phyloP scores from a whole-genome alignment of 1,139 yeast genomes.

The Taphrina flavorubra region DNA sequence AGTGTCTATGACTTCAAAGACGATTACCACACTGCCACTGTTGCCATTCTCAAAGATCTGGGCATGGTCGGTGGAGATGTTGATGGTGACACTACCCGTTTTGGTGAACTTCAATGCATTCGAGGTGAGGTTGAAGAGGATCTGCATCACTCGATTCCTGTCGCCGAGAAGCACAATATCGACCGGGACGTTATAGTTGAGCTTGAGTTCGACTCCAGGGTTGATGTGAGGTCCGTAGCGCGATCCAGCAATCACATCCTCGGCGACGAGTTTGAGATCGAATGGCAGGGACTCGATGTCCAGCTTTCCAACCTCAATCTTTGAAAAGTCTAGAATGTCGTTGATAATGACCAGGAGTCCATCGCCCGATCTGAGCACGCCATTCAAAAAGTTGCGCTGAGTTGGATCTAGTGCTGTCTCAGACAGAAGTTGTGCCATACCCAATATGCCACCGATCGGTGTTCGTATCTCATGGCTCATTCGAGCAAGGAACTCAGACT shows the following conservation, averaged over 20 bases:
- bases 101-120: conserved; percentile 65
- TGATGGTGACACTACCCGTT: conserved; percentile 59
- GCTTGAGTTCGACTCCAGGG: conserved; percentile 7
- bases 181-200: conserved; percentile 13
- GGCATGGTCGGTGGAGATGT: conserved; percentile 47
- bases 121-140: conserved; percentile 62
- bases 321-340: conserved; percentile 86
- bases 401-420: conserved; percentile 87
- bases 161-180: conserved; percentile 41
- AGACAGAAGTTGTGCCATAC: conserved; percentile 86
- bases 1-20: conserved; percentile 58
- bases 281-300: conserved; percentile 23
- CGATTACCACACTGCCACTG: conserved; percentile 9
- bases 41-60: conserved; percentile 5
- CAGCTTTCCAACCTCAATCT: conserved; percentile 61
- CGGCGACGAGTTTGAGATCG: conserved; percentile 21
- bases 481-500: conserved; percentile 86
- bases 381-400: conserved; percentile 86
- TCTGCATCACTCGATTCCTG: conserved; percentile 53
- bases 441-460: conserved; percentile 90
- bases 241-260: conserved; percentile 31
- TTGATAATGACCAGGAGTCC: conserved; percentile 83
- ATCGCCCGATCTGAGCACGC: conserved; percentile 84
- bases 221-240: conserved; percentile 27
- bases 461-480: conserved; percentile 93